A percentile compares a stretch with the other conserved stretches of the same genome.
Evolutionary conservation across 495 filamentous ascomycete genomes (phyloP).

Genomic region (Monascus purpureus): DNA sequence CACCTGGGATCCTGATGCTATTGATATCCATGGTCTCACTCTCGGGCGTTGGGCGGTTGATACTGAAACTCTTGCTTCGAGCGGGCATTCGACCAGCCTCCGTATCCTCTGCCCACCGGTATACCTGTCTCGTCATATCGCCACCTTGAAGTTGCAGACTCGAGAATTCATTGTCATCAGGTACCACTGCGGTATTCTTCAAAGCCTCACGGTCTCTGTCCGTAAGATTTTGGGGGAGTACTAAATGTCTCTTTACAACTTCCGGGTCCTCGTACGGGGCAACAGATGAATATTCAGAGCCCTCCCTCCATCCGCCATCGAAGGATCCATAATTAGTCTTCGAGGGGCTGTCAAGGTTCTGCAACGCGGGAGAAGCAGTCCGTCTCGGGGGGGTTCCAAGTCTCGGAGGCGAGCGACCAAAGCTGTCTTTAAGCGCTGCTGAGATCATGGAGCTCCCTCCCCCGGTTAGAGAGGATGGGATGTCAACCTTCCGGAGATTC

Average conservation of each 20-base stretch:
- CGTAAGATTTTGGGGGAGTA: constrained; percentile 42
- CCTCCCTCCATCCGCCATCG: constrained; percentile 41
- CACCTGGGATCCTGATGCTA: constrained; percentile 80
- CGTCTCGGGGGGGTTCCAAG: constrained; percentile 40
- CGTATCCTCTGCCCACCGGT: constrained; percentile 83
- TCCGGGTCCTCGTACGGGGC: constrained; percentile 63
- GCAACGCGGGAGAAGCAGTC: constrained; percentile 39
- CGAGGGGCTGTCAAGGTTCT: constrained; percentile 31
- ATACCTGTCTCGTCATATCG: constrained; percentile 86
- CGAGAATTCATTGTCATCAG: constrained; percentile 73
- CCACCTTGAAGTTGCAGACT: constrained; percentile 85
- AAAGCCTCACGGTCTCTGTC: constrained; percentile 21
- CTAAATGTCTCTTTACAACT: constrained; percentile 68
- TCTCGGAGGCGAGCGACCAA: constrained; percentile 36
- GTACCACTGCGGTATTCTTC: constrained; percentile 31
- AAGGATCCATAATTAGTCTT: constrained; percentile 71
- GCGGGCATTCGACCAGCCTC: constrained; percentile 36
- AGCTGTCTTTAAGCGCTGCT: constrained; percentile 52
- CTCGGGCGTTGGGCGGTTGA: constrained; percentile 60
- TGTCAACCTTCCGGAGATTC: constrained; percentile 21
- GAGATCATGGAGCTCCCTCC: constrained; percentile 67
- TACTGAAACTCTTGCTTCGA: constrained; percentile 75
- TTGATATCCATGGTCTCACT: constrained; percentile 68
- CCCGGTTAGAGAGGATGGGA: constrained; percentile 36
- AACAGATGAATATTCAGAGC: constrained; percentile 12